Evolutionary conservation across 2,329 filamentous ascomycete genomes (phyloP).

Genomic region (Aureobasidium sp.): DNA sequence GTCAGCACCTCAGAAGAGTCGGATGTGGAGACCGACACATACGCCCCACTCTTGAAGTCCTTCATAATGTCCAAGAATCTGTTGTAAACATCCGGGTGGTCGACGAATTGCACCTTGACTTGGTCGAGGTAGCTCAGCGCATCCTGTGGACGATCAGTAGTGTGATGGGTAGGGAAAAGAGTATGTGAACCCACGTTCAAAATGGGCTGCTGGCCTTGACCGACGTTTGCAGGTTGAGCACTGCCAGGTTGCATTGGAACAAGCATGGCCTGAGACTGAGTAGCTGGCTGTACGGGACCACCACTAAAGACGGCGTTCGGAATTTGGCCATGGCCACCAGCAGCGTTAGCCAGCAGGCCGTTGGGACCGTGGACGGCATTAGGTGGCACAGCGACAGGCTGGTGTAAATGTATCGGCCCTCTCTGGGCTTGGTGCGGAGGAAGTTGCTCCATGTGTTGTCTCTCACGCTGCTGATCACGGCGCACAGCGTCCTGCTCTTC

Average conservation of each 20-base stretch:
- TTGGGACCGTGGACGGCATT: constrained; percentile 88
- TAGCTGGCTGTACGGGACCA: constrained; percentile 57
- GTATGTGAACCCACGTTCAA: constrained; percentile 49
- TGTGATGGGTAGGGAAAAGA: neutral
- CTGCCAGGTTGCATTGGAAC: constrained; percentile 35
- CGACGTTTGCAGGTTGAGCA: constrained; percentile 39
- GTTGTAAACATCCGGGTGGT: constrained; percentile 96
- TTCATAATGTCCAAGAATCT: constrained; percentile 98
- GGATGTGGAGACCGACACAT: constrained; percentile 34
- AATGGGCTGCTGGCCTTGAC: constrained; percentile 77
- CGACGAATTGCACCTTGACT: constrained; percentile 95
- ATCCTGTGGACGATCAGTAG: constrained; percentile 39
- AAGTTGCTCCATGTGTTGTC: constrained; percentile 57
- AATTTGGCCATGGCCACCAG: constrained; percentile 35
- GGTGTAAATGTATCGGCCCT: constrained; percentile 83
- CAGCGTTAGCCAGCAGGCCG: constrained; percentile 59
- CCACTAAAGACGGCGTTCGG: constrained; percentile 60
- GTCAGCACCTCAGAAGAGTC: constrained; percentile 14
- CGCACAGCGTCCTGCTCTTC: constrained; percentile 48
- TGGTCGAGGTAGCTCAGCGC: constrained; percentile 95
- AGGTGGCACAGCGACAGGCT: constrained; percentile 72
- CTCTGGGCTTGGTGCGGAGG: constrained; percentile 79
- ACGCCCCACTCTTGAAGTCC: constrained; percentile 97
- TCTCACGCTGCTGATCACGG: constrained; percentile 42
- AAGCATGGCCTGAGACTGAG: constrained; percentile 38